A percentile compares a stretch with the other conserved stretches of the same genome.
These are phyloP conservation scores for Coemansia sp. DNA, from an alignment of 192 early-diverging fungal genomes.

Conservation along the genomic window DNA sequence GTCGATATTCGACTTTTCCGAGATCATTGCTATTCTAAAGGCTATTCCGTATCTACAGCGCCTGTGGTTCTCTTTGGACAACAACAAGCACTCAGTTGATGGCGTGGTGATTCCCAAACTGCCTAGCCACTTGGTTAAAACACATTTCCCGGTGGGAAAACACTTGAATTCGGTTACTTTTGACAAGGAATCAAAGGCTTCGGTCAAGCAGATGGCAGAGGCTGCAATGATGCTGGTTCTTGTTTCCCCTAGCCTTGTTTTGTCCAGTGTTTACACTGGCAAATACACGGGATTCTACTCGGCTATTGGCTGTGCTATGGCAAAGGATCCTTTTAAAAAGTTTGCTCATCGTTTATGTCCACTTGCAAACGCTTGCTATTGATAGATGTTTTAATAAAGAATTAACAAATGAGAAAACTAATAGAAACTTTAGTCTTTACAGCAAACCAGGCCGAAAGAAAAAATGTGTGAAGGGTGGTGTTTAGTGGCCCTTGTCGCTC, in stretches of 20 bases:
- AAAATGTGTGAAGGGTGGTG: background rate
- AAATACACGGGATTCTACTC: background rate
- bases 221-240: background rate
- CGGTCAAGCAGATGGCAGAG: background rate
- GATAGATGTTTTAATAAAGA: background rate
- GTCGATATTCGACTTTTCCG: background rate
- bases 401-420: slow-evolving; percentile 7
- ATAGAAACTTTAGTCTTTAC: background rate
- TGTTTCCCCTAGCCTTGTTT: background rate
- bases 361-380: background rate
- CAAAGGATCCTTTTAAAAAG: background rate
- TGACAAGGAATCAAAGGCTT: slow-evolving; percentile 1
- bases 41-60: background rate
- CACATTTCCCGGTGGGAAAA: background rate
- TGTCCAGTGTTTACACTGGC: background rate
- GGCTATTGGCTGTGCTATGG: background rate
- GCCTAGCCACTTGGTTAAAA: background rate
- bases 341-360: background rate
- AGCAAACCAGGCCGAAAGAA: background rate
- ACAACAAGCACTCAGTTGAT: background rate
- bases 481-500: background rate
- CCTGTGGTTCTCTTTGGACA: slow-evolving; percentile 2
- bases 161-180: background rate
- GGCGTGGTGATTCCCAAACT: background rate
- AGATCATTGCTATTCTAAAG: background rate